Conservation (phyloP, 192 early-diverging fungal species). For the Endogone sp. region DNA sequence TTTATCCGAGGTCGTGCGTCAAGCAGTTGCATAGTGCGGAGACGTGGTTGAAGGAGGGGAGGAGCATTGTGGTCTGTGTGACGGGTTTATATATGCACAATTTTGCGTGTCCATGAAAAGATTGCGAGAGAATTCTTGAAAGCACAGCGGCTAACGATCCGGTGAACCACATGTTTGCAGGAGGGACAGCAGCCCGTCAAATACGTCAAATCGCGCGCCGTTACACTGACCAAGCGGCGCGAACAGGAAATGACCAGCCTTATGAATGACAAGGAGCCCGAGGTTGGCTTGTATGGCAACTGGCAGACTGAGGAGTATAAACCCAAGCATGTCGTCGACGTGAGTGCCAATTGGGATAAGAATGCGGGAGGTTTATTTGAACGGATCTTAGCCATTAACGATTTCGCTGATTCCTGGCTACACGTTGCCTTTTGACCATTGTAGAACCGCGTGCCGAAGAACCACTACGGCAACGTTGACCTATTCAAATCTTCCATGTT, state of each 20-base stretch:
- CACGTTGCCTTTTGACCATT: background rate
- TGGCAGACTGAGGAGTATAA: conserved; percentile 82
- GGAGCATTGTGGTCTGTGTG: conserved; percentile 34
- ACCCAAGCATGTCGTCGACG: conserved; percentile 59
- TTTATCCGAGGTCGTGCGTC: conserved; percentile 78
- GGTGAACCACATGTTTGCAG: background rate
- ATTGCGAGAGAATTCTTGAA: background rate
- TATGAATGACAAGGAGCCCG: conserved; percentile 19
- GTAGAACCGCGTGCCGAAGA: conserved; percentile 78
- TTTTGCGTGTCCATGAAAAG: conserved; percentile 2
- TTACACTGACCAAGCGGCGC: conserved; percentile 41
- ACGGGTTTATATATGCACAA: no score
- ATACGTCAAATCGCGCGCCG: conserved; percentile 36
- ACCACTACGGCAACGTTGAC: conserved; percentile 81
- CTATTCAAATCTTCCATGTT: conserved; percentile 82
- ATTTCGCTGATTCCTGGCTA: no score
- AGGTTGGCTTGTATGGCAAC: conserved; percentile 65
- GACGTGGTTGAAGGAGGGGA: conserved; percentile 62
- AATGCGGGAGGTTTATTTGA: no score
- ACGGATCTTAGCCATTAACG: no score
- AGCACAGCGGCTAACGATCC: background rate
- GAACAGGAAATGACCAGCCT: conserved; percentile 25
- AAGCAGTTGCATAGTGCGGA: conserved; percentile 52
- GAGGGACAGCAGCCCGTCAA: conserved; percentile 33
- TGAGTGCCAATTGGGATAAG: conserved; percentile 23